Conservation (phyloP, 495 filamentous ascomycete genomes). For the Tuber umbilicatum region DNA sequence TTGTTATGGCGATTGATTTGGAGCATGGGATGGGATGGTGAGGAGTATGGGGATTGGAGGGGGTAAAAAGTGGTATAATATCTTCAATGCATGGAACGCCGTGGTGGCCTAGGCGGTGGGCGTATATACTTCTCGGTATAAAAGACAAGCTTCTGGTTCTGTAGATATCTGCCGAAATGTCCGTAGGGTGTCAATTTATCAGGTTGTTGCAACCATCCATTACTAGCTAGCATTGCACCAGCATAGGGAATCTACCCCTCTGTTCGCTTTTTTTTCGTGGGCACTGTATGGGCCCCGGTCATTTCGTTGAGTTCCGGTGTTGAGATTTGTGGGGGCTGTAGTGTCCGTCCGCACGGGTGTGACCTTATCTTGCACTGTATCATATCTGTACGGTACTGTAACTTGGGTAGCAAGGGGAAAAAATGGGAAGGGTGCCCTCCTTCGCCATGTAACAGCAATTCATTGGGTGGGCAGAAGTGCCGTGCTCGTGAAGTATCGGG, state of each 20-base stretch:
- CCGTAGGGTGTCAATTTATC: too few relatives aligned
- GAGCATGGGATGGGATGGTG: not conserved
- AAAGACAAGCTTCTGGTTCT: too few relatives aligned
- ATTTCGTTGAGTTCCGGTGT: not conserved
- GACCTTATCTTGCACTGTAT: too few relatives aligned
- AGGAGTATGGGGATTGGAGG: too few relatives aligned
- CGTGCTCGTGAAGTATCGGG: not conserved
- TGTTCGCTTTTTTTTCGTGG: not conserved
- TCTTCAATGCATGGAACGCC: too few relatives aligned
- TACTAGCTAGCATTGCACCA: too few relatives aligned
- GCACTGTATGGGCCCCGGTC: too few relatives aligned
- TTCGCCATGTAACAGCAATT: not conserved
- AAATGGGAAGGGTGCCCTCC: not conserved
- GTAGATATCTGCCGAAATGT: too few relatives aligned
- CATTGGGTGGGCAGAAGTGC: not conserved
- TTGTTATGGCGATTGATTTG: not conserved
- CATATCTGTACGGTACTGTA: not conserved
- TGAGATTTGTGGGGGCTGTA: not conserved
- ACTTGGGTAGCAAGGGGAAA: not conserved
- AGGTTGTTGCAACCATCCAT: too few relatives aligned
- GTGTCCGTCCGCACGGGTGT: not conserved
- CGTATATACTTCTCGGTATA: too few relatives aligned
- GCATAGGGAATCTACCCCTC: not conserved
- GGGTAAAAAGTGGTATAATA: too few relatives aligned
- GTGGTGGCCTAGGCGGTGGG: too few relatives aligned